These are phyloP conservation scores for Gloeostereum incarnatum DNA, from an alignment of 768 basidiomycete species.

Conservation along the genomic window DNA sequence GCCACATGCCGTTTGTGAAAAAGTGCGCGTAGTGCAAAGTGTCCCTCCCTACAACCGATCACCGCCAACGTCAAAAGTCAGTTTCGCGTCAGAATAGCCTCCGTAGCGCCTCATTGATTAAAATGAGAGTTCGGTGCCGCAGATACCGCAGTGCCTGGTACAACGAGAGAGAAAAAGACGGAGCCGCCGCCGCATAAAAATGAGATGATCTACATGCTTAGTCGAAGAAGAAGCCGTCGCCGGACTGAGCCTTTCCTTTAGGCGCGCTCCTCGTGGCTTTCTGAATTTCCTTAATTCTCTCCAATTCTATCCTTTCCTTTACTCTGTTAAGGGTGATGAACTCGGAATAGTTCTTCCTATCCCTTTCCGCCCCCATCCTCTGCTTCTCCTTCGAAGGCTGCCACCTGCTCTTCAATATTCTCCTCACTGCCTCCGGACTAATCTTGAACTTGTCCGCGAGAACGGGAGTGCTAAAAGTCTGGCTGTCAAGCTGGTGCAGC, in stretches of 20 bases:
- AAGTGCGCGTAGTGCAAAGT: too few species aligned
- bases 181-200: neutral
- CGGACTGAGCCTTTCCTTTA: constrained; percentile 17
- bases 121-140: too few species aligned
- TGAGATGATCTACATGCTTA: constrained; percentile 9
- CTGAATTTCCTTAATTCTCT: constrained; percentile 18
- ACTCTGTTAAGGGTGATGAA: constrained; percentile 25
- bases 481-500: constrained; percentile 55
- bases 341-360: constrained; percentile 34
- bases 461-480: constrained; percentile 51
- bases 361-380: constrained; percentile 36
- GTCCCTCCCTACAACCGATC: too few species aligned
- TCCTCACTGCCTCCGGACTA: constrained; percentile 70
- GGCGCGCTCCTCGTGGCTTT: constrained; percentile 7
- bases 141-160: too few species aligned
- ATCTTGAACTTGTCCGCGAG: constrained; percentile 75
- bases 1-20: too few species aligned
- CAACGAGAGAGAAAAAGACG: too few species aligned
- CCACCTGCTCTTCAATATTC: constrained; percentile 75
- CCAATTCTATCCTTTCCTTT: constrained; percentile 32
- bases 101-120: too few species aligned
- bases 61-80: too few species aligned
- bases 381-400: constrained; percentile 47
- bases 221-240: constrained; percentile 32
- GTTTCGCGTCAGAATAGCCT: too few species aligned